phyloP scores from a whole-genome alignment of 2,329 filamentous ascomycete species.

The Colletotrichum tropicale region DNA sequence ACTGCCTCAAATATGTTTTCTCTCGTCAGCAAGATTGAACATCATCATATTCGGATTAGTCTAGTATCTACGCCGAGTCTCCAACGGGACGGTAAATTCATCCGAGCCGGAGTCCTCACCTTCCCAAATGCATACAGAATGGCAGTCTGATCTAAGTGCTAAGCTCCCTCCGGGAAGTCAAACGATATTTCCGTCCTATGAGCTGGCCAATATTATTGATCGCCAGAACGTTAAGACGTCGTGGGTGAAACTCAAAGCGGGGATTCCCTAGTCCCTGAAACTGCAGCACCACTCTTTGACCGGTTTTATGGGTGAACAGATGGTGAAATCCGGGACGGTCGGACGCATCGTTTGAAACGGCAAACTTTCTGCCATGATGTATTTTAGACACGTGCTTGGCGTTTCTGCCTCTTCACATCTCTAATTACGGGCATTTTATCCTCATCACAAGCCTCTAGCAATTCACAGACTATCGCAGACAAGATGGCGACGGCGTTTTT shows the following conservation, averaged over 20 bases:
- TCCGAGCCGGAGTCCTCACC: neutral
- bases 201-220: neutral
- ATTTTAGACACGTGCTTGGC: neutral
- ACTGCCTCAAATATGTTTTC: neutral
- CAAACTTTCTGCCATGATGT: neutral
- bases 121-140: neutral
- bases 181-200: neutral
- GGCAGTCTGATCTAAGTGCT: neutral
- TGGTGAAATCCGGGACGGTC: neutral
- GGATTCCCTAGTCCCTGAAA: neutral
- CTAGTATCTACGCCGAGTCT: neutral
- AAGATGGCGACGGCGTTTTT: conserved; percentile 9
- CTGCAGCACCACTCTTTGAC: neutral
- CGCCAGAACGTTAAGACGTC: neutral
- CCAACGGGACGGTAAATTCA: neutral
- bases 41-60: neutral
- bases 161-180: neutral
- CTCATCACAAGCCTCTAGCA: neutral
- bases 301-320: neutral
- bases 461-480: neutral
- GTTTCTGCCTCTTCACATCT: no score
- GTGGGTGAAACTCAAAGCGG: neutral
- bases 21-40: fast-evolving
- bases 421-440: neutral
- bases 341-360: neutral